Conservation (phyloP, 2,329 filamentous ascomycete genomes). For the Biscogniauxia mediterranea region DNA sequence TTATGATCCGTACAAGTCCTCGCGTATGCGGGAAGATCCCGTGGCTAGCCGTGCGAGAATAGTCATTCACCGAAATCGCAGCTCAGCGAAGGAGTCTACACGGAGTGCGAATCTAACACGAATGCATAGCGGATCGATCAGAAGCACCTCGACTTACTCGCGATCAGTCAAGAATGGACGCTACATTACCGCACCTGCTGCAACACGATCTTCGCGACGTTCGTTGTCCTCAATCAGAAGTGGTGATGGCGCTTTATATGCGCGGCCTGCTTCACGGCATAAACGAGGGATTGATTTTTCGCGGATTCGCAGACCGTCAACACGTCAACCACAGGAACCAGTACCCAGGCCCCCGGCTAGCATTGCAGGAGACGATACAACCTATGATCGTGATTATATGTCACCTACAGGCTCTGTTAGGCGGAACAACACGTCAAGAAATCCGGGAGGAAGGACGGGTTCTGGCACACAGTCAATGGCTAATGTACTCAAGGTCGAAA, state of each 20-base stretch:
- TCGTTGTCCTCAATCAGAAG: conserved; percentile 53
- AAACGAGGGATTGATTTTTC: conserved; percentile 57
- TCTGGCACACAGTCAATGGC: conserved; percentile 23
- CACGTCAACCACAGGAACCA: conserved; percentile 13
- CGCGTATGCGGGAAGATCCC: conserved; percentile 47
- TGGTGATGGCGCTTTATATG: conserved; percentile 40
- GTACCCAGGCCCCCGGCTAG: conserved; percentile 23
- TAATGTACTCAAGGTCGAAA: conserved; percentile 20
- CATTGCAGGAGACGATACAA: conserved; percentile 29
- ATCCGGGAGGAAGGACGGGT: conserved; percentile 10
- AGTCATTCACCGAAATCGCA: conserved; percentile 60
- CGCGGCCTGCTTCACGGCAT: conserved; percentile 44
- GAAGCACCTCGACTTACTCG: conserved; percentile 32
- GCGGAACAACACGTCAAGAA: conserved; percentile 12
- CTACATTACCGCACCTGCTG: conserved; percentile 28
- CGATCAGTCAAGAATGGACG: conserved; percentile 23
- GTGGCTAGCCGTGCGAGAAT: conserved; percentile 65
- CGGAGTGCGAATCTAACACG: conserved; percentile 28
- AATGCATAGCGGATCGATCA: conserved; percentile 36
- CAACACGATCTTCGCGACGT: conserved; percentile 35
- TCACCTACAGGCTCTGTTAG: conserved; percentile 23
- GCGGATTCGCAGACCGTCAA: conserved; percentile 41
- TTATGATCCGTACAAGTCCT: conserved; percentile 83
- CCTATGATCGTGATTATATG: conserved; percentile 23
- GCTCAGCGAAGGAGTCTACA: conserved; percentile 26